A percentile compares a stretch with the other conserved stretches of the same genome.
Conservation (phyloP, 345 rosid species). For the Eutrema heterophyllum region DNA sequence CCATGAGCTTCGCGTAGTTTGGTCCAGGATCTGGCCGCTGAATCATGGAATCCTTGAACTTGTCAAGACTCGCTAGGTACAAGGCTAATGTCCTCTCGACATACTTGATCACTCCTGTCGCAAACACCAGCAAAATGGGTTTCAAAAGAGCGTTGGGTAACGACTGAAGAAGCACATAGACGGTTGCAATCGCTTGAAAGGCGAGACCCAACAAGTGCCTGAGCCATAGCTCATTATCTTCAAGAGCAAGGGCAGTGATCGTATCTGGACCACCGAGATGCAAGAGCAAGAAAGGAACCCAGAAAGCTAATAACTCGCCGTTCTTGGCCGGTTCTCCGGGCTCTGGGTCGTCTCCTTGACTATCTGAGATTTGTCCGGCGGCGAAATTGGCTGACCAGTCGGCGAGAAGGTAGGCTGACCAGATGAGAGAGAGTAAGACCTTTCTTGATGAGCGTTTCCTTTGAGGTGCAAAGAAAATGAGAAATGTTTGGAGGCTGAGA, state of each 20-base stretch:
- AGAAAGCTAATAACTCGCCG: slow-evolving; percentile 19
- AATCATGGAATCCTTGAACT: slow-evolving; percentile 25
- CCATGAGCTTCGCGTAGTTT: slow-evolving; percentile 25
- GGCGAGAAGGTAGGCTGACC: slow-evolving; percentile 33
- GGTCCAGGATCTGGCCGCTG: slow-evolving; percentile 24
- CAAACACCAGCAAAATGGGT: slow-evolving; percentile 21
- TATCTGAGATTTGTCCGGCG: slow-evolving; percentile 26
- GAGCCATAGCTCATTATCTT: slow-evolving; percentile 38
- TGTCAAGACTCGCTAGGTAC: slow-evolving; percentile 33
- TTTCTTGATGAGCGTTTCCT: slow-evolving; percentile 15
- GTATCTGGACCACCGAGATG: slow-evolving; percentile 45
- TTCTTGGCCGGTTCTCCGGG: neutral
- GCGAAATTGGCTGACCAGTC: slow-evolving; percentile 31
- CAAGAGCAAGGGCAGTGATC: slow-evolving; percentile 40
- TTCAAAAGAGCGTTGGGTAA: neutral
- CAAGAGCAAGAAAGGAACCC: slow-evolving; percentile 38
- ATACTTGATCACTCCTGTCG: slow-evolving; percentile 37
- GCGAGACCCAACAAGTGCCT: slow-evolving; percentile 33
- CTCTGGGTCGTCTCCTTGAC: slow-evolving; percentile 19
- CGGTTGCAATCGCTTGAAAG: slow-evolving; percentile 23
- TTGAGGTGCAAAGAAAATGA: slow-evolving; percentile 29
- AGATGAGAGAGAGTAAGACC: slow-evolving; percentile 9
- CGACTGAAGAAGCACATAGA: slow-evolving; percentile 17
- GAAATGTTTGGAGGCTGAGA: slow-evolving; percentile 29
- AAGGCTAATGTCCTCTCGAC: slow-evolving; percentile 42